Conservation (phyloP, 2,329 filamentous ascomycete genomes). For the Colletotrichum eleusines region DNA sequence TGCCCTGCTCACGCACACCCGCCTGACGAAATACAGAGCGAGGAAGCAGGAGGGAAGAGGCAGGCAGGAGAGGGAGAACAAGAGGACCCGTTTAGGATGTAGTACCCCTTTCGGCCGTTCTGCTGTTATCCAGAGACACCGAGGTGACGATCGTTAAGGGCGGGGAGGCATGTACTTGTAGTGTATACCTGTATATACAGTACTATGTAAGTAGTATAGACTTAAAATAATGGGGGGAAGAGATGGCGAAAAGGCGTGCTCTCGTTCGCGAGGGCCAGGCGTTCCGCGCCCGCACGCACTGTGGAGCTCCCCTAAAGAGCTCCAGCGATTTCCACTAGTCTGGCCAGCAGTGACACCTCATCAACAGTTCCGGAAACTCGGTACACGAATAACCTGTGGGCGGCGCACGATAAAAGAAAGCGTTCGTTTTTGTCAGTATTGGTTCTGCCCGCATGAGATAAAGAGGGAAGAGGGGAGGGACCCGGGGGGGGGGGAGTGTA, state of each 20-base stretch:
- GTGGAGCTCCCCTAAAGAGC: slow-evolving; percentile 11
- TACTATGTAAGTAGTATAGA: too few relatives aligned
- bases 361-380: slow-evolving; percentile 36
- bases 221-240: not conserved
- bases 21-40: not conserved
- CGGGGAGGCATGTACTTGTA: not conserved
- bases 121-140: not conserved
- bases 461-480: not conserved
- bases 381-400: slow-evolving; percentile 37
- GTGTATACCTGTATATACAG: not conserved
- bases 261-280: slow-evolving; percentile 14
- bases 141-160: not conserved
- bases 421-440: slow-evolving; percentile 13
- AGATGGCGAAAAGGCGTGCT: not conserved
- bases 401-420: slow-evolving; percentile 9
- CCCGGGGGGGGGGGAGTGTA: not conserved
- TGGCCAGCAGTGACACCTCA: slow-evolving; percentile 36
- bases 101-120: not conserved
- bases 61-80: not conserved
- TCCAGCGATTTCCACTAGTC: not conserved
- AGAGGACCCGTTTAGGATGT: not conserved
- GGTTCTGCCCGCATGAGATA: not conserved
- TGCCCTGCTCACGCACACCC: not conserved
- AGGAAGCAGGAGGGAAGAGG: not conserved
- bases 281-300: slow-evolving; percentile 27